A percentile compares a stretch with the other conserved stretches of the same genome.
Conservation (phyloP, 257 asterid genomes). For the Solanum stenotomum region DNA sequence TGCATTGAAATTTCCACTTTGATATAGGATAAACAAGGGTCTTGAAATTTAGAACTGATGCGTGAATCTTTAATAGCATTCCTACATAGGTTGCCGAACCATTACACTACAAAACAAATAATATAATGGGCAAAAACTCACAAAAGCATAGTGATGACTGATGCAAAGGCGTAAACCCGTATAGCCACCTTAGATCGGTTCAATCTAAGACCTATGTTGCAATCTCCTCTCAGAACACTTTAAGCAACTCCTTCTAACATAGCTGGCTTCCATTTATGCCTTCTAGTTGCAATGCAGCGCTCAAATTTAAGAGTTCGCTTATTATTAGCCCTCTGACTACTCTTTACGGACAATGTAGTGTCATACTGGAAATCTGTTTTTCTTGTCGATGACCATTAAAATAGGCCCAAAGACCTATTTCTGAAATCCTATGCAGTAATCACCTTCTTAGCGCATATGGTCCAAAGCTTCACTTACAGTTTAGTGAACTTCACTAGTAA, state of each 20-base stretch:
- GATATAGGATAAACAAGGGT: not conserved
- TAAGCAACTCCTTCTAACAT: not conserved
- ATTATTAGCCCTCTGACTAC: conserved; percentile 84
- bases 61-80: not conserved
- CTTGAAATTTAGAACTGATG: not conserved
- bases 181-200: not conserved
- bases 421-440: conserved; percentile 68
- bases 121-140: not conserved
- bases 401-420: conserved; percentile 69
- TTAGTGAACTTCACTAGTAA: conserved; percentile 13
- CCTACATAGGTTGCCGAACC: not conserved
- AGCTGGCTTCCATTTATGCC: not conserved
- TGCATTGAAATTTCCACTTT: not conserved
- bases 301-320: conserved; percentile 8
- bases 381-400: conserved; percentile 73
- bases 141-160: not conserved
- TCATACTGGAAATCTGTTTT: conserved; percentile 80
- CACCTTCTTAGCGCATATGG: conserved; percentile 82
- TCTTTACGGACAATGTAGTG: conserved; percentile 82
- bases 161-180: not conserved
- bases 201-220: not conserved
- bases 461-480: conserved; percentile 89
- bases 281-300: not conserved
- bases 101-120: not conserved
- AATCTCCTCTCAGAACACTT: not conserved